Conservation (phyloP, 768 basidiomycete species). For the Tricholoma saponaceum region DNA sequence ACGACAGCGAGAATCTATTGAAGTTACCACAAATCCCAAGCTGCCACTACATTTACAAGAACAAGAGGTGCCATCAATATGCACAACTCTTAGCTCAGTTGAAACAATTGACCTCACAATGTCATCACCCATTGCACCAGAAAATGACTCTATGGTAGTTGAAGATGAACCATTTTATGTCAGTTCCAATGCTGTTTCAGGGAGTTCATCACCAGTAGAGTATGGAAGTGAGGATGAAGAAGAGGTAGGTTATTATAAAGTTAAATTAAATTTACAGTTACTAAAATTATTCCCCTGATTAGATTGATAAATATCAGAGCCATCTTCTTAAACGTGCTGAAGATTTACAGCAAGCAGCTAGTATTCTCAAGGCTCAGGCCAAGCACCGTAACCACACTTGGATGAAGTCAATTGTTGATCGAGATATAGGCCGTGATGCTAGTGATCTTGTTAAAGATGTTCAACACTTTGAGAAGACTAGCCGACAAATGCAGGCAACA, state of each 20-base stretch:
- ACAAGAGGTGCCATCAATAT: conserved; percentile 1
- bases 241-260: conserved; percentile 7
- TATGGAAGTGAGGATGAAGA: conserved; percentile 11
- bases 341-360: conserved; percentile 1
- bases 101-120: conserved; percentile 6
- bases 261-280: not conserved
- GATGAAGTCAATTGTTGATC: conserved; percentile 8
- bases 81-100: not conserved
- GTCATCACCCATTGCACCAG: conserved; percentile 2
- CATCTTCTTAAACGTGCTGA: not conserved
- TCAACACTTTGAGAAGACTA: conserved; percentile 10
- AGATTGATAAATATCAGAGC: not conserved
- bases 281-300: conserved; percentile 2
- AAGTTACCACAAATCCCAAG: conserved; percentile 2
- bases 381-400: conserved; percentile 9
- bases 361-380: conserved; percentile 2
- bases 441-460: conserved; percentile 15
- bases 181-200: not conserved
- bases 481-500: conserved; percentile 13
- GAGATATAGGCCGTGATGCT: conserved; percentile 11
- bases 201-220: conserved; percentile 8
- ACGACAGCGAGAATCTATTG: not conserved
- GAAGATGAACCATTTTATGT: not conserved
- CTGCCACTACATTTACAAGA: not conserved
- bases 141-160: not conserved